Base-by-base conservation (phyloP, 2,329 filamentous ascomycete species). In the Fusarium sp. region DNA sequence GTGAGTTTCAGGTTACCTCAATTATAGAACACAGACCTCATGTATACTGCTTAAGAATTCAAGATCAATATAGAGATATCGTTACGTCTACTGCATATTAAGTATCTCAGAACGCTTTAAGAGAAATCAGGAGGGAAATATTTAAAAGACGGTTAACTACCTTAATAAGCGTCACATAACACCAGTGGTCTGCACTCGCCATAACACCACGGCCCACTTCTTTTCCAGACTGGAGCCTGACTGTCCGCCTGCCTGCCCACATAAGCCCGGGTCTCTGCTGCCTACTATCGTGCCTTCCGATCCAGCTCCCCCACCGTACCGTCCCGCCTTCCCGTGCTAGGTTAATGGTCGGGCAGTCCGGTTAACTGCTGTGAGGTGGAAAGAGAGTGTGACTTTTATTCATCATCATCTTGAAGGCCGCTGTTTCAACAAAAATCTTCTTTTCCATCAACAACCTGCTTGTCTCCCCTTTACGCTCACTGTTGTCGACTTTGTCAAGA, bases 251-350 rank as follows among this genome's bases (percentile, higher is more conserved):
- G 18, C 36, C 46, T 54, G 18, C 31, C 50, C 35, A 61, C 54
- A 62, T 49, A 47, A 46, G 31, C 38, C 41, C 31, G 35, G 54
- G 57, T 46, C 47, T 62, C 54, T 68, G 61, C 33, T 72, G 69
- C 61, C 59, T 71, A 42, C 45, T 54, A 59, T 72, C 65, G 61
- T 50, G 52, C 53, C 65, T 68, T 73, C 70, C 62, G 61, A 60
- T 58, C 45, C 57, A 70, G 57, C 70, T 56, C 70, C 65, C 61
- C 60, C 67, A 59, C 66, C 50, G 54, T 69, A 72, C 69, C 60
- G 55, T 71, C 68, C 64, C 70, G 67, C 49, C 65, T 60, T 54
- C 63, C 63, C 70, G 62, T 52, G 27, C 45, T 41, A 64, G 41
- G 65, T 64, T n/a, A 33, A 68, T 68, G 44, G 64, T 63, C 44